Base-by-base conservation (phyloP, 2,329 filamentous ascomycete species). In the Phyllosticta citriasiana region DNA sequence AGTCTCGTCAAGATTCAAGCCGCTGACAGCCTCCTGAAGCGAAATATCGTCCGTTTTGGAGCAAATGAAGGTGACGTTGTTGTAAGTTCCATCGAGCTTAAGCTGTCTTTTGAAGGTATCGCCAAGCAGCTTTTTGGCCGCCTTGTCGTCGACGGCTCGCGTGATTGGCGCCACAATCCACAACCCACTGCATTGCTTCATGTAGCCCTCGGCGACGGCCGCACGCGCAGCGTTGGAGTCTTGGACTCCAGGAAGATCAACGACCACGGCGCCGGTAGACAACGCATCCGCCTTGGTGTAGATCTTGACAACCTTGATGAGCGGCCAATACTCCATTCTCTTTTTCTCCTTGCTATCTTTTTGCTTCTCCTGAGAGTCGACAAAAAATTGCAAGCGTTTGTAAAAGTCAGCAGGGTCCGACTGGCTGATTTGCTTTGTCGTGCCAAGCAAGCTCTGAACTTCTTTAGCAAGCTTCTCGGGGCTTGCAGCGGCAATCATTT, bases 131-230 rank as follows among this genome's bases (percentile, higher is more conserved):
- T 75, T 77, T 61, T 82, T 81, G 0, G 83, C 82, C 2, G 80
- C 77, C 66, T 84, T 83, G 64, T 85, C 81, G 63, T 85, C 81
- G 1, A 87, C 82, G 1, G 82, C 82, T 12, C 84, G 74, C 47
- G 76, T 82, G 61, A 87, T 86, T 0, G 82, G 82, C 1, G 83
- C 82, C n/a, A 85, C 80, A 57, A 86, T 81, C 82, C 82, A 87
- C 0, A 86, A 68, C 2, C 80, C 78, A 1, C 79, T 80, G 64
- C 84, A 87, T 63, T 81, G 76, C 66, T 86, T 81, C 71, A 86
- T 79, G 65, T 87, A 87, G 0, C 76, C 75, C 53, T 78, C 76
- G 1, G 84, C 82, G 25, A 87, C 79, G 2, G 81, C 79, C 50
- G 80, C 78, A 57, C 84, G 77, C 40, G 84, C 84, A 3, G 81